phyloP scores from a whole-genome alignment of 768 basidiomycete genomes.

The Mycena epipterygia region DNA sequence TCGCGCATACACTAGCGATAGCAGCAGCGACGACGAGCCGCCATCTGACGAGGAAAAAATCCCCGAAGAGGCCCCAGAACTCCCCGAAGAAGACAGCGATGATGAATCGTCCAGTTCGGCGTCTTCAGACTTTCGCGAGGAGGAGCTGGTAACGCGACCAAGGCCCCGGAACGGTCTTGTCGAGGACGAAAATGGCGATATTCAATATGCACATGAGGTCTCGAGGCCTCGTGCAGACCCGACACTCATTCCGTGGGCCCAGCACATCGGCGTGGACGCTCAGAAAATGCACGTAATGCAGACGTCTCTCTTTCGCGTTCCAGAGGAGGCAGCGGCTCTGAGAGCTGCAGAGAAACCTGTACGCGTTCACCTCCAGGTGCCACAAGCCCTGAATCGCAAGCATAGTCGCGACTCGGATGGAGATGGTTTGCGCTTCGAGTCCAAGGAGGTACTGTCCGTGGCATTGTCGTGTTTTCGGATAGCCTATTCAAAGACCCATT shows the following conservation, averaged over 20 bases:
- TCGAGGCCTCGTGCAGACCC: conserved; percentile 56
- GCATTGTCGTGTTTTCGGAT: conserved; percentile 8
- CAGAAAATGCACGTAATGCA: conserved; percentile 97
- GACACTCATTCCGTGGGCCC: conserved; percentile 77
- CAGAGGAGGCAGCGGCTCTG: conserved; percentile 79
- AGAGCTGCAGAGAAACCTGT: conserved; percentile 63
- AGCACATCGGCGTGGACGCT: conserved; percentile 82
- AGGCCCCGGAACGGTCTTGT: conserved; percentile 60
- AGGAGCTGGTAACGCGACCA: conserved; percentile 54
- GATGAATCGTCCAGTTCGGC: conserved; percentile 51
- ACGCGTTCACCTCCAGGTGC: conserved; percentile 50
- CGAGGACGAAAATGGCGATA: conserved; percentile 69
- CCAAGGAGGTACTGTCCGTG: conserved; percentile 66
- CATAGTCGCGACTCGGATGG: conserved; percentile 86
- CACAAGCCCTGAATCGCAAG: conserved; percentile 68
- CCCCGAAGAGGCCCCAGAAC: conserved; percentile 43
- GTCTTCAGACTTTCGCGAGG: conserved; percentile 64
- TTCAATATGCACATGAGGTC: conserved; percentile 60
- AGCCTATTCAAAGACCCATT: not conserved
- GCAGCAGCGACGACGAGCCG: conserved; percentile 63
- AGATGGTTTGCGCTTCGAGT: conserved; percentile 71
- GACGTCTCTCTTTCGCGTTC: conserved; percentile 84
- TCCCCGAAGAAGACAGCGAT: conserved; percentile 51
- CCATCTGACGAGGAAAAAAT: conserved; percentile 44
- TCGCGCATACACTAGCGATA: conserved; percentile 73